Evolutionary conservation across 139 green algal species (phyloP).

Genomic region (Dunaliella primolecta): DNA sequence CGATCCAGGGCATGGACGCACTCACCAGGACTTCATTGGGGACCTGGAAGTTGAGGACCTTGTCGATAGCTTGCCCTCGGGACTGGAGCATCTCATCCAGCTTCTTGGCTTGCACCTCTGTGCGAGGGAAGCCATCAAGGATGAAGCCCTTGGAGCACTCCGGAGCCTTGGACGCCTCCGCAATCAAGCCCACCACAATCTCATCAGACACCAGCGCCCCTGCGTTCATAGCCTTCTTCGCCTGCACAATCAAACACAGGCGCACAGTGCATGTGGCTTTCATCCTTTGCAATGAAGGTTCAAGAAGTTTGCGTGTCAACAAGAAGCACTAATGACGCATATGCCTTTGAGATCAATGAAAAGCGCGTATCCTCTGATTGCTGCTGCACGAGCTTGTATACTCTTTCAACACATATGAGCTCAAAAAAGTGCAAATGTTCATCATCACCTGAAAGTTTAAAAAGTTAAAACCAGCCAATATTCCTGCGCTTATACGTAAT

Average conservation of each 20-base stretch:
- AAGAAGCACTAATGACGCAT: neutral
- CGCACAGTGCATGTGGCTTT: too few relatives aligned
- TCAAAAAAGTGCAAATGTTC: too few relatives aligned
- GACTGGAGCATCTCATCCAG: constrained; percentile 92
- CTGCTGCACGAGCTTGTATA: too few relatives aligned
- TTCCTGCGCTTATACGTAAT: too few relatives aligned
- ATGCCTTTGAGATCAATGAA: too few relatives aligned
- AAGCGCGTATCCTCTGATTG: too few relatives aligned
- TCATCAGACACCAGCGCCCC: constrained; percentile 93
- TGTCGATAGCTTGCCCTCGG: constrained; percentile 77
- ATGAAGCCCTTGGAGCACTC: constrained; percentile 96
- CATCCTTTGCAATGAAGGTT: too few relatives aligned
- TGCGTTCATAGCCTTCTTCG: constrained; percentile 96
- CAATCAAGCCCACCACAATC: constrained; percentile 95
- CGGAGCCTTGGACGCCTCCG: constrained; percentile 79
- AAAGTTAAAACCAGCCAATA: too few relatives aligned
- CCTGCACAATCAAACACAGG: constrained; percentile 39
- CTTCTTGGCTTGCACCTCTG: constrained; percentile 73
- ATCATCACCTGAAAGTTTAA: too few relatives aligned
- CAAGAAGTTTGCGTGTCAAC: too few relatives aligned
- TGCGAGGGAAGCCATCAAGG: constrained; percentile 93
- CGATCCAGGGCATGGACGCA: too few relatives aligned
- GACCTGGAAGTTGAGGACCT: constrained; percentile 90
- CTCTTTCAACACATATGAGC: too few relatives aligned
- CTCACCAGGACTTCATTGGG: constrained; percentile 80